Evolutionary conservation across 495 filamentous ascomycete species (phyloP).

Genomic region (Cryomyces antarcticus): DNA sequence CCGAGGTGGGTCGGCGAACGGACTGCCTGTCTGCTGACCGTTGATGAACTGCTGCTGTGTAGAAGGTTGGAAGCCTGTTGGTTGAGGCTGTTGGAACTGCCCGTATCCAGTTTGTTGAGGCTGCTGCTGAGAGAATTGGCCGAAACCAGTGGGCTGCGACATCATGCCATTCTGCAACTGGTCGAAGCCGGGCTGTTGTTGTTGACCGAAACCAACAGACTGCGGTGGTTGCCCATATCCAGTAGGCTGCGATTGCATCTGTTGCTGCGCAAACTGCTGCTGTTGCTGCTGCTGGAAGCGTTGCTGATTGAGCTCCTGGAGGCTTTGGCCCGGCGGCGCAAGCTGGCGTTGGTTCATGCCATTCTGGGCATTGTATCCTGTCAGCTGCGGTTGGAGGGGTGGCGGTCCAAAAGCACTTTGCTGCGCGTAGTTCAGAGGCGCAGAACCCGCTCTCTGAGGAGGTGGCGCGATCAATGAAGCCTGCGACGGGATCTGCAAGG

Average conservation of each 20-base stretch:
- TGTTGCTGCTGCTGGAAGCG: conserved; percentile 27
- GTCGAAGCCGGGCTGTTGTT: conserved; percentile 7
- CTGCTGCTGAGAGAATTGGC: conserved; percentile 8
- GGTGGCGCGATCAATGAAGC: conserved; percentile 61
- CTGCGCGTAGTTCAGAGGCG: conserved; percentile 57
- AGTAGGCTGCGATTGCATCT: conserved; percentile 26
- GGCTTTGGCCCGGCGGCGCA: conserved; percentile 53
- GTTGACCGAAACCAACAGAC: conserved; percentile 30
- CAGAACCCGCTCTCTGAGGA: conserved; percentile 67
- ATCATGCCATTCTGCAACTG: conserved; percentile 27
- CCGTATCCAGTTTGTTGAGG: conserved; percentile 30
- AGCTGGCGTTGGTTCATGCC: conserved; percentile 17
- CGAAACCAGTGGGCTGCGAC: conserved; percentile 20
- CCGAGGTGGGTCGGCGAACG: conserved; percentile 36
- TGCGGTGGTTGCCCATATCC: conserved; percentile 7
- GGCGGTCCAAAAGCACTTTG: conserved; percentile 50
- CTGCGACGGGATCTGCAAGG: conserved; percentile 34
- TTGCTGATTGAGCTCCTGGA: conserved; percentile 49
- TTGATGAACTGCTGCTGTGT: conserved; percentile 23
- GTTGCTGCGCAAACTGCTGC: conserved; percentile 16
- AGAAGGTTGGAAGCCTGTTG: conserved; percentile 25
- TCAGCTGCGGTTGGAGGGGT: conserved; percentile 68
- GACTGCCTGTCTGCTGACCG: conserved; percentile 25
- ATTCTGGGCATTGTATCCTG: conserved; percentile 31
- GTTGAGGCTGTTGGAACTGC: conserved; percentile 24